Conservation (phyloP, 2,329 filamentous ascomycete species). For the Aureobasidium sp. region DNA sequence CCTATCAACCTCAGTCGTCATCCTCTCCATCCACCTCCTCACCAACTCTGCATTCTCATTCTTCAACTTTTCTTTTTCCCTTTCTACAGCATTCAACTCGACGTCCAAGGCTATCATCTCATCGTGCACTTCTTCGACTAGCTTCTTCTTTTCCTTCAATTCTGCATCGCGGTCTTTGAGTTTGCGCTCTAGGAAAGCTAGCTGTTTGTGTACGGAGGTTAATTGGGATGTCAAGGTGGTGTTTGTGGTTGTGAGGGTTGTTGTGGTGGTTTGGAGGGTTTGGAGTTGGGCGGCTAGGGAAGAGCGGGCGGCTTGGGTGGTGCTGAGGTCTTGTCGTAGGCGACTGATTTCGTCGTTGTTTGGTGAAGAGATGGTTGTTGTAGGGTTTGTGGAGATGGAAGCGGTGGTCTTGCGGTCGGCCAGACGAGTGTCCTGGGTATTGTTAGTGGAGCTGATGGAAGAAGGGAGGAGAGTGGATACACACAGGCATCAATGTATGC, state of each 20-base stretch:
- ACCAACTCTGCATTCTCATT: slow-evolving; percentile 84
- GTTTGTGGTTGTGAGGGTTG: slow-evolving; percentile 55
- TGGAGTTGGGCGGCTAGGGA: slow-evolving; percentile 28
- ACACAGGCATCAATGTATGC: slow-evolving; percentile 73
- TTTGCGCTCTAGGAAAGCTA: slow-evolving; percentile 52
- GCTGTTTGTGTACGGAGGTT: slow-evolving; percentile 58
- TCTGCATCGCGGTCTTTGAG: slow-evolving; percentile 80
- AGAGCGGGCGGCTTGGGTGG: slow-evolving; percentile 13
- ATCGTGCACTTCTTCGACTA: slow-evolving; percentile 83
- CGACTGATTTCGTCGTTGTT: slow-evolving; percentile 21
- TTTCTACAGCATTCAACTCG: slow-evolving; percentile 78
- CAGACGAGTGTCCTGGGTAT: slow-evolving; percentile 33
- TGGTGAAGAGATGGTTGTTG: neutral
- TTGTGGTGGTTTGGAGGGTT: slow-evolving; percentile 31
- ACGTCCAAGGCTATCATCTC: slow-evolving; percentile 83
- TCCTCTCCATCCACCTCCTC: slow-evolving; percentile 82
- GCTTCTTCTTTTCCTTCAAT: slow-evolving; percentile 69
- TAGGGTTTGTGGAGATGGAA: slow-evolving; percentile 20
- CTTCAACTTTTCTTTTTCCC: slow-evolving; percentile 61
- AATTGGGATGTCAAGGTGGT: slow-evolving; percentile 64
- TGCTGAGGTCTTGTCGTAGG: slow-evolving; percentile 48
- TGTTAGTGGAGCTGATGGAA: slow-evolving; percentile 4
- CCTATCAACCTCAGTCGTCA: slow-evolving; percentile 75
- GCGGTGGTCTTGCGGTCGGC: slow-evolving; percentile 33
- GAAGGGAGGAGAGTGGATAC: slow-evolving; percentile 22